Conservation (phyloP, 2,329 filamentous ascomycete species). For the Aspergillus puulaauensis region DNA sequence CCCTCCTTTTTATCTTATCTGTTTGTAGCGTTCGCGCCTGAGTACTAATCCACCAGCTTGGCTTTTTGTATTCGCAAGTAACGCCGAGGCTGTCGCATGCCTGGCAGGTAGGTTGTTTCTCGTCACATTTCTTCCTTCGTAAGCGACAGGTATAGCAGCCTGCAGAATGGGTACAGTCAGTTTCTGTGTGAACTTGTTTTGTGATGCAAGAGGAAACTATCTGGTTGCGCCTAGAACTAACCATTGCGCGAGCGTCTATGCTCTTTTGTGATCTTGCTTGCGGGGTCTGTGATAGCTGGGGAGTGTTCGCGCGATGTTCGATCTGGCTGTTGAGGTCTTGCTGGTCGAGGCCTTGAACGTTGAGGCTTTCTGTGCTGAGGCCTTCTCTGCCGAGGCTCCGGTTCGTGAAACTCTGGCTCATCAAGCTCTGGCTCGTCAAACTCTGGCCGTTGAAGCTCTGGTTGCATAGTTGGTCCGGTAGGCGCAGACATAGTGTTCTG, state of each 20-base stretch:
- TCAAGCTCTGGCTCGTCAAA: too few relatives aligned
- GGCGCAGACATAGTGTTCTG: constrained; percentile 5
- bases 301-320: too few relatives aligned
- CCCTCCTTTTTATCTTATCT: constrained; percentile 91
- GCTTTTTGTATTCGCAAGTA: constrained; percentile 90
- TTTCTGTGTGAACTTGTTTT: too few relatives aligned
- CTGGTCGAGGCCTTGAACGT: too few relatives aligned
- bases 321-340: background rate
- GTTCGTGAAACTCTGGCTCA: too few relatives aligned
- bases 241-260: constrained; percentile 16
- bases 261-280: constrained; percentile 1
- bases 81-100: constrained; percentile 72
- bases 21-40: constrained; percentile 82
- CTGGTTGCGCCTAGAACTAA: too few relatives aligned
- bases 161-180: constrained; percentile 24
- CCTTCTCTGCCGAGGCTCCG: too few relatives aligned
- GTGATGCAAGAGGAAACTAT: too few relatives aligned
- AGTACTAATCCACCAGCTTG: constrained; percentile 94
- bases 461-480: background rate
- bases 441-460: too few relatives aligned
- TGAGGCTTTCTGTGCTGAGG: too few relatives aligned
- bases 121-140: constrained; percentile 68
- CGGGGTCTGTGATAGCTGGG: background rate
- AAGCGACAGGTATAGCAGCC: constrained; percentile 67
- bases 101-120: constrained; percentile 60